Conservation (phyloP, 2,329 filamentous ascomycete species). For the Alternaria tenuissima region DNA sequence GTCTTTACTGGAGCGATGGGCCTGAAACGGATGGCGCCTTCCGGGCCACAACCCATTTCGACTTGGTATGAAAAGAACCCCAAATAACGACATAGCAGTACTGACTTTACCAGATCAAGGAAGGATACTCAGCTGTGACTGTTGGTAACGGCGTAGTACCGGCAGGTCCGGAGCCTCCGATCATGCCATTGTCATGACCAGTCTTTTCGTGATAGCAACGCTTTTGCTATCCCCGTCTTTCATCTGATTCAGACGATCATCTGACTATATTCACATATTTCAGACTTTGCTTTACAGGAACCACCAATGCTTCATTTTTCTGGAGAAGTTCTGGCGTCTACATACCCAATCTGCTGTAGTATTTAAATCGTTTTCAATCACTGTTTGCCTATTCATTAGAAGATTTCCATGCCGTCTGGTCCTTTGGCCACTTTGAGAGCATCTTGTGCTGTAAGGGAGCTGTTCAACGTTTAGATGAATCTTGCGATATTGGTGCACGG, state of each 20-base stretch:
- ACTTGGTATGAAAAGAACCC: constrained; percentile 26
- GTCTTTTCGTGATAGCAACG: background rate
- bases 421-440: background rate
- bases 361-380: background rate
- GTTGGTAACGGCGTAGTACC: constrained; percentile 35
- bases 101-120: constrained; percentile 37
- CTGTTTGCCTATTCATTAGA: background rate
- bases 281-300: background rate
- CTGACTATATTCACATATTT: background rate
- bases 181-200: constrained; percentile 25
- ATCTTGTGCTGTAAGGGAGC: background rate
- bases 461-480: no score
- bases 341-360: constrained; percentile 1
- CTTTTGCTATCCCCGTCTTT: background rate
- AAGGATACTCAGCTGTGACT: constrained; percentile 37
- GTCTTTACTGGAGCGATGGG: constrained; percentile 78
- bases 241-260: no score
- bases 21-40: constrained; percentile 42
- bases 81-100: background rate
- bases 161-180: constrained; percentile 29
- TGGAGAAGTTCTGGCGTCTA: background rate
- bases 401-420: background rate
- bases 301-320: background rate
- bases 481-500: no score
- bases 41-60: constrained; percentile 40